phyloP scores from a whole-genome alignment of 1,139 yeast species.

The Nakaseomyces kungkrabaensis region DNA sequence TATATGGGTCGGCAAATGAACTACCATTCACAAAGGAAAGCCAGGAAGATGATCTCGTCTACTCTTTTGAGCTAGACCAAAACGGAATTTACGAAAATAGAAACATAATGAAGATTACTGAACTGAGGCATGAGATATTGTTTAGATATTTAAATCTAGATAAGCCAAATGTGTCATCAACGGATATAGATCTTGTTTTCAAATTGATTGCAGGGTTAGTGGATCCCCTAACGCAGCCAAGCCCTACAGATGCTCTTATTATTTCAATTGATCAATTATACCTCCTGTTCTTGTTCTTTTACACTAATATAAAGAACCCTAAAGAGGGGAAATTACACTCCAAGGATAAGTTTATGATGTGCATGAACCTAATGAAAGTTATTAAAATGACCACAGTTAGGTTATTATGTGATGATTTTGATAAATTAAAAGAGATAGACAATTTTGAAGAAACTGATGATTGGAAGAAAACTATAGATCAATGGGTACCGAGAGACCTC shows the following conservation, averaged over 20 bases:
- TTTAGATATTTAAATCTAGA: conserved; percentile 16
- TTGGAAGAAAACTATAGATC: conserved; percentile 31
- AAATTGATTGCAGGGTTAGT: conserved; percentile 34
- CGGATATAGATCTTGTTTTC: conserved; percentile 19
- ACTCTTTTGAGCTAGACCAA: conserved; percentile 25
- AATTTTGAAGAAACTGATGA: conserved; percentile 38
- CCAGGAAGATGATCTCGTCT: conserved; percentile 20
- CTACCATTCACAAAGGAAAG: conserved; percentile 3
- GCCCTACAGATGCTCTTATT: conserved; percentile 43
- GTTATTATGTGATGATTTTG: conserved; percentile 41
- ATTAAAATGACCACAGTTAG: conserved; percentile 35
- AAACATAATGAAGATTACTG: conserved; percentile 23
- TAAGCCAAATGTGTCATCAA: conserved; percentile 10
- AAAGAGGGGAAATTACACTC: conserved; percentile 3
- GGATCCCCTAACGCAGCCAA: conserved; percentile 63
- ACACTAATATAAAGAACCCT: conserved; percentile 16
- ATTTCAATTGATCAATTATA: conserved; percentile 48
- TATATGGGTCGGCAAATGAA: conserved; percentile 6
- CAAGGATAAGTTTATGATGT: conserved; percentile 31
- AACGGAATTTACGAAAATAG: conserved; percentile 16
- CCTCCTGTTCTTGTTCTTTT: conserved; percentile 41
- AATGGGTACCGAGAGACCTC: conserved; percentile 46
- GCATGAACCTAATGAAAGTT: conserved; percentile 36
- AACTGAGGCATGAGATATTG: conserved; percentile 22
- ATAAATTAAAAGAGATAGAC: conserved; percentile 35